These are phyloP conservation scores for Aspergillus ibericus DNA, from an alignment of 2,329 filamentous ascomycete genomes.

Conservation along the genomic window DNA sequence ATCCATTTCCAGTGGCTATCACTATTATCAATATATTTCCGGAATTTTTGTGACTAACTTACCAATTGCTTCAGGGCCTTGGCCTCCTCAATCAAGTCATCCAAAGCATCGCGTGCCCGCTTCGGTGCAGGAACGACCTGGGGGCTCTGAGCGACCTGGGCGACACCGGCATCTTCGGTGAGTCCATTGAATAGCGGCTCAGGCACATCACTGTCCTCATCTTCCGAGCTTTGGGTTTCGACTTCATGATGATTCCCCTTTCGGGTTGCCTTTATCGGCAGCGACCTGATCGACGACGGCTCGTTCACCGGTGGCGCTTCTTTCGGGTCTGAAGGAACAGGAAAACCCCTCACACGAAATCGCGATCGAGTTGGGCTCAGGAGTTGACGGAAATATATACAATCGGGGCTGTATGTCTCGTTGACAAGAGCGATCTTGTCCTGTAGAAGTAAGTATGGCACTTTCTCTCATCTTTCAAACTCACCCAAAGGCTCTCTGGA, in stretches of 20 bases:
- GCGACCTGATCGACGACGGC: conserved; percentile 14
- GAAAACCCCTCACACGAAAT: conserved; percentile 40
- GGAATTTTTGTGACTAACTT: conserved; percentile 12
- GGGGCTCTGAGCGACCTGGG: too few species aligned
- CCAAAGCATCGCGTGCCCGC: conserved; percentile 56
- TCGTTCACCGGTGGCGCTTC: conserved; percentile 13
- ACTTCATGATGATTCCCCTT: conserved; percentile 17
- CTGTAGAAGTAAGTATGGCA: conserved; percentile 24
- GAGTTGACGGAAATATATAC: conserved; percentile 58
- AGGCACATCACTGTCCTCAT: neutral
- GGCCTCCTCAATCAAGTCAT: conserved; percentile 64
- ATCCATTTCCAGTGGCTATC: conserved; percentile 37
- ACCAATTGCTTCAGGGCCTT: conserved; percentile 61
- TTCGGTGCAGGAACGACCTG: neutral
- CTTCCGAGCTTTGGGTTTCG: conserved; percentile 14
- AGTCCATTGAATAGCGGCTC: neutral
- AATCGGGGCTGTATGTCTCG: conserved; percentile 68
- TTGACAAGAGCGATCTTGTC: conserved; percentile 58
- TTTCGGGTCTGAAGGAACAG: conserved; percentile 12
- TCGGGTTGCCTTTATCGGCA: conserved; percentile 32
- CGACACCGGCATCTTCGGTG: neutral
- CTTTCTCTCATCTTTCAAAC: conserved; percentile 20
- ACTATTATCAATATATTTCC: conserved; percentile 8
- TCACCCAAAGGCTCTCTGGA: conserved; percentile 49
- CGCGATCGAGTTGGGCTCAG: conserved; percentile 60